Evolutionary conservation across 2,329 filamentous ascomycete genomes (phyloP), one percentile per base, ranked within the genome.

Genomic region (Shiraia bambusicola): DNA sequence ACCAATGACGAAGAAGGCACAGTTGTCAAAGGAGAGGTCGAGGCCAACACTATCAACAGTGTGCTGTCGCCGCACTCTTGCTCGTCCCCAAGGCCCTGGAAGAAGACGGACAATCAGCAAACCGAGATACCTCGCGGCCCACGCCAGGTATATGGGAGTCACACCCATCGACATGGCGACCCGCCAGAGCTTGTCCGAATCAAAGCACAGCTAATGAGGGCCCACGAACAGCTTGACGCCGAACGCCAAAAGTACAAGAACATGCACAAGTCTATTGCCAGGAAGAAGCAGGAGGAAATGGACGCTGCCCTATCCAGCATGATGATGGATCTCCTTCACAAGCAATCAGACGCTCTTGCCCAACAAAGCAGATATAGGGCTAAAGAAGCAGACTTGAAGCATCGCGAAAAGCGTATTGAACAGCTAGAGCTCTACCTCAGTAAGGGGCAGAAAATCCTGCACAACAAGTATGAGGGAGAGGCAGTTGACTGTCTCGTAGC

Each of bases 361-460:
- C 31, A 34, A n/a, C 45, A 55, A 24, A 44, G 41, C 5, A 38
- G 40, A 6, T 6, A 42, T 2, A 27, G 51, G 24, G 37, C 48
- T 17, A 48, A 47, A 19, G 34, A 50, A 17, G 42, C 45, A 1
- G 46, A 49, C 2, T 25, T 61, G 1, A 22, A 40, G 0, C 16
- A 40, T 4, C 58, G 58, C 1, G 47, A 54, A 11, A 29, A 40
- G 5, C 42, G 30, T 2, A 50, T 59, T 9, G 24, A 44, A 5
- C 50, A 59, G 17, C 6, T 47, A 0, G 61, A 65, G 24, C 15
- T 42, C 0, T 56, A 54, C 24, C 52, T 63, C 2, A 24, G 46
- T 4, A 39, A 47, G 15, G 61, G 61, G 6, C 58, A 63, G 34
- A 57, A 49, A 22, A 53, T 58, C 12, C 31, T 59, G 4, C 31